Conservation (phyloP, 768 basidiomycete genomes). For the Chalciporus piperatus region DNA sequence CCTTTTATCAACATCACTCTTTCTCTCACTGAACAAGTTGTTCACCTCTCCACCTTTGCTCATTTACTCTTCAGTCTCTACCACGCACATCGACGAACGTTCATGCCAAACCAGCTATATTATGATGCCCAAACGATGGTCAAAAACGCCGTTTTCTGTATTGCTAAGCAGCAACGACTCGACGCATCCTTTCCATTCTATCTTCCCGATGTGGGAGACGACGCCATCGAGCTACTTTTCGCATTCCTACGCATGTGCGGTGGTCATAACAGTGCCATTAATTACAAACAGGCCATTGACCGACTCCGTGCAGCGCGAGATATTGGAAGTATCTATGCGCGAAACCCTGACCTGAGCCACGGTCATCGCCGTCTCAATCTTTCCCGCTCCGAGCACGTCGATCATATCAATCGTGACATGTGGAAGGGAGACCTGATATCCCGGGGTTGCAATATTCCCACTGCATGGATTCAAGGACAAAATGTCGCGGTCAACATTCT, state of each 20-base stretch:
- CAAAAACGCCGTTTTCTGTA: conserved; percentile 19
- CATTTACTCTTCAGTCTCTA: background rate
- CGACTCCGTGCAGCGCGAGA: too few species aligned
- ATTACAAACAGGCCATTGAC: too few species aligned
- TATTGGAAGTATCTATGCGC: conserved; percentile 11
- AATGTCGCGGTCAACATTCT: too few species aligned
- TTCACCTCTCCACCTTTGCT: background rate
- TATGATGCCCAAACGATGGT: conserved; percentile 30
- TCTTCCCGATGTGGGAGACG: conserved; percentile 22
- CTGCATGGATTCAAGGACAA: too few species aligned
- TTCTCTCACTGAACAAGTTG: background rate
- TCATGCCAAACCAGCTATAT: background rate
- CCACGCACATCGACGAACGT: background rate
- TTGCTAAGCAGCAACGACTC: conserved; percentile 20
- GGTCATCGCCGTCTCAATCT: conserved; percentile 20
- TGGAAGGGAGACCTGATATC: background rate
- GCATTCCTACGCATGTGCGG: too few species aligned
- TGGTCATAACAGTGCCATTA: too few species aligned
- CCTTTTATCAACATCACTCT: background rate
- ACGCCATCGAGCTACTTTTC: too few species aligned
- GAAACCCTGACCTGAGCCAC: conserved; percentile 21
- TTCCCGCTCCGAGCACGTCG: conserved; percentile 14
- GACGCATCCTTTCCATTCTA: conserved; percentile 10
- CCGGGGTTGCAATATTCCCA: background rate
- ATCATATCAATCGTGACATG: conserved; percentile 5